Percentiles rank a stretch among this genome's conserved stretches.
These are phyloP conservation scores for Sisymbrium irio DNA, from an alignment of 345 rosid species.

Conservation along the genomic window DNA sequence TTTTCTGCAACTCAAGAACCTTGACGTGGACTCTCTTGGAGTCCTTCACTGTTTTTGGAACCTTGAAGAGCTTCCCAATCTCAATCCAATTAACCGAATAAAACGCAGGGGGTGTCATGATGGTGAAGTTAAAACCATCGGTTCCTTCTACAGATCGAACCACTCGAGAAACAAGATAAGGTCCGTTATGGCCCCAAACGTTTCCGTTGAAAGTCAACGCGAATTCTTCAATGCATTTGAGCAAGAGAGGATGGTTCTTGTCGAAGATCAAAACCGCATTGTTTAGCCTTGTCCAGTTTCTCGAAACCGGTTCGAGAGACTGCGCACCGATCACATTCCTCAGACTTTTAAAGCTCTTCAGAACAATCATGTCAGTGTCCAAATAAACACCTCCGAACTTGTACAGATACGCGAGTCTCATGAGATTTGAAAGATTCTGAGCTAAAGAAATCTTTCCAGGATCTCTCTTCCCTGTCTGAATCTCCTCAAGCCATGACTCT, in stretches of 20 bases:
- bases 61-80: constrained; percentile 50
- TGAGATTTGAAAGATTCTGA: constrained; percentile 62
- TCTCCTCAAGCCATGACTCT: constrained; percentile 53
- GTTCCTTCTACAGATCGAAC: constrained; percentile 38
- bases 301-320: constrained; percentile 35
- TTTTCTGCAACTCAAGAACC: constrained; percentile 32
- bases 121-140: constrained; percentile 42
- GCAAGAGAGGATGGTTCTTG: constrained; percentile 47
- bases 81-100: constrained; percentile 59
- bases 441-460: constrained; percentile 53
- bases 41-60: constrained; percentile 40
- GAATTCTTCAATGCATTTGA: constrained; percentile 59
- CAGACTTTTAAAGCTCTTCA: constrained; percentile 45
- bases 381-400: constrained; percentile 71
- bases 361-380: constrained; percentile 68
- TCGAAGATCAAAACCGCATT: constrained; percentile 64
- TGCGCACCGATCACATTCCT: constrained; percentile 71
- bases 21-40: constrained; percentile 42
- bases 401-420: constrained; percentile 51
- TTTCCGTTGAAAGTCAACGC: constrained; percentile 63
- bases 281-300: constrained; percentile 63
- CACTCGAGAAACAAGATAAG: constrained; percentile 61
- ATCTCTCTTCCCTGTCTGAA: constrained; percentile 49
- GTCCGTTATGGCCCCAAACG: constrained; percentile 81
- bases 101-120: constrained; percentile 61